Evolutionary conservation across 2,329 filamentous ascomycete species (phyloP), one percentile per base, ranked within the genome.

Genomic region (Capronia coronata): DNA sequence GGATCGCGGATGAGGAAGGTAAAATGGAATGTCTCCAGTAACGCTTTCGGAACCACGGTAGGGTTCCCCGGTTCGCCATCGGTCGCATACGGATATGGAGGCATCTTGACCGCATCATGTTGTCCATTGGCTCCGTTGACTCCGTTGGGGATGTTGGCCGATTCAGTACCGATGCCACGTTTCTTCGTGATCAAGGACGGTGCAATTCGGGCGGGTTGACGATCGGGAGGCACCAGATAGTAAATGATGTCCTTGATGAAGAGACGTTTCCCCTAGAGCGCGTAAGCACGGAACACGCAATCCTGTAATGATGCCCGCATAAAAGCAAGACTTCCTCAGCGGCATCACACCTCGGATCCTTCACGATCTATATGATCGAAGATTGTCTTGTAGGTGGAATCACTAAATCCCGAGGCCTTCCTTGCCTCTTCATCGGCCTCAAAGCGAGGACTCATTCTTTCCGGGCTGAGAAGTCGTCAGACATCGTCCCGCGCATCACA

Each of bases 231-330:
- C 57, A 94, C 75, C 58, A 96, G 76, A 68, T 97, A 97, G 70
- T 96, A 85, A 48, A 86, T 84, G 73, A 97, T 98, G 68, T 97
- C 93, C 70, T 98, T 98, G 78, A 98, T 93, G 73, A 97, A 96
- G 62, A 94, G 74, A 61, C 91, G 86, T 74, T 94, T 95, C 62
- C 83, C 86, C 86, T 94, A 55, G 60, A 64, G 62, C 49, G 64
- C 64, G 68, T 76, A 67, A 72, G 69, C 67, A 50, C 18, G 5
- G 16, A 25, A 38, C 47, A 30, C 18, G 6, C 23, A 22, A 34
- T 14, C 13, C 25, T 25, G 39, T 35, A 44, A 29, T 35, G 45
- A 58, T 46, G 51, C 48, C 52, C 51, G 54, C 49, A 55, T 54
- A 48, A 51, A 49, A 55, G 53, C 57, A 59, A 60, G 58, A 62